Percentiles rank a stretch among this genome's conserved stretches.
Conservation (phyloP, 805 yeast genomes). For the Phaffomyces thermotolerans region DNA sequence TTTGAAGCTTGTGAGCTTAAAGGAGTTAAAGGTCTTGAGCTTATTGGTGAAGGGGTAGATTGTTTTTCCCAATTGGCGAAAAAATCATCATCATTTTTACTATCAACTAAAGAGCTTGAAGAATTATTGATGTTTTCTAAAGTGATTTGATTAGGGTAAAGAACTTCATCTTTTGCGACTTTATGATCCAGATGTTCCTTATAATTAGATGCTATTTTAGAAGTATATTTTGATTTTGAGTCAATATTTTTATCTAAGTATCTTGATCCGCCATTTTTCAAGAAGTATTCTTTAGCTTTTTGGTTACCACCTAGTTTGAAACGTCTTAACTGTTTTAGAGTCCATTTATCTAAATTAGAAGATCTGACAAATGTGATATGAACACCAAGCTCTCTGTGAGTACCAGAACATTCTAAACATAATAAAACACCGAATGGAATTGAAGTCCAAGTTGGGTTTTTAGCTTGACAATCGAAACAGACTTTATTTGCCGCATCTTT, state of each 20-base stretch:
- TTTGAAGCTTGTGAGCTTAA: slow-evolving; percentile 5
- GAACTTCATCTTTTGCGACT: slow-evolving; percentile 56
- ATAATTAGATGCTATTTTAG: slow-evolving; percentile 73
- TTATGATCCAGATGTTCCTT: slow-evolving; percentile 70
- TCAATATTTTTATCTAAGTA: slow-evolving; percentile 50
- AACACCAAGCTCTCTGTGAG: slow-evolving; percentile 92
- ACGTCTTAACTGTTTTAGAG: slow-evolving; percentile 78
- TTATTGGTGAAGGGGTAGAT: slow-evolving; percentile 39
- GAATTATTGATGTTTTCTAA: slow-evolving; percentile 43
- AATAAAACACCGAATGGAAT: slow-evolving; percentile 91
- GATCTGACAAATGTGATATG: slow-evolving; percentile 94
- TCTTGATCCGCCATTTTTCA: slow-evolving; percentile 80
- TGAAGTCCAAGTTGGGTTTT: slow-evolving; percentile 98
- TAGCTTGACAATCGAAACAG: slow-evolving; percentile 91
- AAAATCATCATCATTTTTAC: slow-evolving; percentile 64
- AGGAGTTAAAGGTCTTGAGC: slow-evolving; percentile 27
- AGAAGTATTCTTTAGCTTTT: slow-evolving; percentile 72
- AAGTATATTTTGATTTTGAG: slow-evolving; percentile 72
- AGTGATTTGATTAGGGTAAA: slow-evolving; percentile 68
- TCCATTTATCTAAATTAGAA: slow-evolving; percentile 90
- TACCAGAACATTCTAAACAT: slow-evolving; percentile 92
- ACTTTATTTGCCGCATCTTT: slow-evolving; percentile 66
- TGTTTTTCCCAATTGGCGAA: slow-evolving; percentile 82
- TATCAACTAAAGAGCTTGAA: slow-evolving; percentile 26
- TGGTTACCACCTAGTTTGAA: slow-evolving; percentile 94